Base-by-base conservation (phyloP, 2,329 filamentous ascomycete species). In the Claviceps monticola region DNA sequence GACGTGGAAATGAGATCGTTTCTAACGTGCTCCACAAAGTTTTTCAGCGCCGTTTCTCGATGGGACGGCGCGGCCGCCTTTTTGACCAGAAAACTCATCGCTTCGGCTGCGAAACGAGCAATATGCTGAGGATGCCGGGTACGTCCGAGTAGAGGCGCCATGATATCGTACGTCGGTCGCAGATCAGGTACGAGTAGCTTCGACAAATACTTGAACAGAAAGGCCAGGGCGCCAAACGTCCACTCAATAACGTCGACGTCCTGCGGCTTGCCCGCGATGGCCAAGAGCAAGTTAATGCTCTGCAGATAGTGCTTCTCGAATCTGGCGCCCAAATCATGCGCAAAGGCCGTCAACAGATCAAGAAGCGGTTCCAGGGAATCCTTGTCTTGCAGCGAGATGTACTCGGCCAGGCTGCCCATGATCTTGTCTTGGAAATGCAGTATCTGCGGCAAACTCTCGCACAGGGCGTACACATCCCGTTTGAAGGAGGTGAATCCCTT, bases 171-270 rank as follows among this genome's bases (percentile, higher is more conserved):
- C 2, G 94, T 83, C 46, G 91, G 88, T 55, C 86, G 76, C 56
- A 98, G 70, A 62, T 98, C 87, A 4, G 88, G 84, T 0, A 93
- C 86, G 21, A 98, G 70, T 0, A 97, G 76, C 56, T 88, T 83
- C 2, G 89, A 94, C 5, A 98, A 78, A 63, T 97, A 97, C 65
- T 98, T 98, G 78, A 98, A 96, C 42, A 97, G 74, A 74, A 94
- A 98, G 46, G 93, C 89, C 52, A 98, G 74, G 59, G 88, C 90
- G 13, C 84, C 88, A 69, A 98, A 98, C 49, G 88, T 91, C 90
- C 91, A 97, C 70, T 98, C 93, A 49, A 97, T 87, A n/a, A 94
- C 89, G 56, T 90, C 87, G 26, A 87, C 83, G 61, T 87, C 84
- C 52, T 86, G 76, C 50, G 87, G 81, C 60, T 81, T 85, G 51